phyloP scores from a whole-genome alignment of 2,329 filamentous ascomycete genomes.

The Exophiala spinifera region DNA sequence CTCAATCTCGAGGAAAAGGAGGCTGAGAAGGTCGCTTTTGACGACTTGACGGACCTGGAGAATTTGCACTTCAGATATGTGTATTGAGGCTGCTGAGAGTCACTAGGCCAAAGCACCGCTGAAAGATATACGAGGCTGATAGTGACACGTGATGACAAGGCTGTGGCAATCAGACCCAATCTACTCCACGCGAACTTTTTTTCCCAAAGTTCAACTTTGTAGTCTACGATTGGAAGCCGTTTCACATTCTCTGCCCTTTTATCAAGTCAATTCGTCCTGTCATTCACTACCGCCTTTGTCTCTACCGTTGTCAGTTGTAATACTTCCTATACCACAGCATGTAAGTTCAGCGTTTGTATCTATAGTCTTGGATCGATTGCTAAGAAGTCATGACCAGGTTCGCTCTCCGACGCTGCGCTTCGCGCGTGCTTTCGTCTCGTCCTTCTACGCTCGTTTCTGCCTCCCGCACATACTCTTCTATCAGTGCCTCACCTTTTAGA shows the following conservation, averaged over 20 bases:
- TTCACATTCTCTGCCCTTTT: not conserved
- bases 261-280: not conserved
- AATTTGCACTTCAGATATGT: slow-evolving; percentile 66
- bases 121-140: not conserved
- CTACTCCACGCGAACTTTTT: slow-evolving; percentile 5
- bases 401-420: slow-evolving; percentile 56
- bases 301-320: not conserved
- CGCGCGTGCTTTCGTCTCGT: slow-evolving; percentile 51
- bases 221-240: not conserved
- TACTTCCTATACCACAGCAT: slow-evolving; percentile 2
- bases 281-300: not conserved
- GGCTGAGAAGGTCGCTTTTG: slow-evolving; percentile 62
- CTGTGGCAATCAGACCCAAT: no score
- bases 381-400: slow-evolving; percentile 44
- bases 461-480: slow-evolving; percentile 40
- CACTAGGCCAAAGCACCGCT: not conserved
- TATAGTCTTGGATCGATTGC: not conserved
- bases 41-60: slow-evolving; percentile 66
- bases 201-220: not conserved
- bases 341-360: slow-evolving; percentile 6
- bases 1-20: slow-evolving; percentile 58
- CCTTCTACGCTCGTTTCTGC: slow-evolving; percentile 44
- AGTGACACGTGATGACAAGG: not conserved
- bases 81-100: slow-evolving; percentile 34
- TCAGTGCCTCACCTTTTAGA: slow-evolving; percentile 36